A percentile compares a stretch with the other conserved stretches of the same genome.
Evolutionary conservation across 1,284 basidiomycete genomes (phyloP).

Genomic region (Lentinula novae-zelandiae): DNA sequence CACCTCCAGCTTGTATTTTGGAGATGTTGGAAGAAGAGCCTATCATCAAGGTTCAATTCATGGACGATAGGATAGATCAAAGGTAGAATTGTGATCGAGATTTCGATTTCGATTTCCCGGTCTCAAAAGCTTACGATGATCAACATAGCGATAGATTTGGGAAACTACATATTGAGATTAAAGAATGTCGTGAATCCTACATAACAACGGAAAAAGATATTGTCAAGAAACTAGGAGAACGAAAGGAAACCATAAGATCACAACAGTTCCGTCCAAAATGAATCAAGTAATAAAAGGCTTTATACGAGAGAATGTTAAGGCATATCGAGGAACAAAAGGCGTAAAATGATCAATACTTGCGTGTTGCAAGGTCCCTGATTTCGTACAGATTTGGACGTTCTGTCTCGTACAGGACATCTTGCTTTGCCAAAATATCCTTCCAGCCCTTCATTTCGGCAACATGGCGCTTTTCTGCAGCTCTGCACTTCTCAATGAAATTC

Average conservation of each 20-base stretch:
- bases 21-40: constrained; percentile 20
- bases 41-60: background rate
- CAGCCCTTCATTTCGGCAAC: constrained; percentile 79
- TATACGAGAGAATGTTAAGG: constrained; percentile 7
- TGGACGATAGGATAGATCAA: too few relatives aligned
- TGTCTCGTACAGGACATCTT: constrained; percentile 41
- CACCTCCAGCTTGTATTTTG: constrained; percentile 43
- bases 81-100: background rate
- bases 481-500: constrained; percentile 67
- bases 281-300: constrained; percentile 14
- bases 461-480: constrained; percentile 76
- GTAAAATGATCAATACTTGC: constrained; percentile 54
- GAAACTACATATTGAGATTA: constrained; percentile 14
- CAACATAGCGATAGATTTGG: constrained; percentile 9
- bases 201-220: constrained; percentile 1
- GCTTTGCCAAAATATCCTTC: constrained; percentile 48
- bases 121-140: background rate
- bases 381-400: constrained; percentile 68
- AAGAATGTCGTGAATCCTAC: constrained; percentile 11
- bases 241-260: constrained; percentile 4
- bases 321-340: constrained; percentile 3
- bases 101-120: background rate
- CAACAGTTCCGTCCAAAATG: constrained; percentile 10
- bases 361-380: constrained; percentile 76
- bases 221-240: background rate